Percentiles rank a stretch among this genome's conserved stretches.
These are phyloP conservation scores for Leccinum ochraceum DNA, from an alignment of 768 basidiomycete species.

Conservation along the genomic window DNA sequence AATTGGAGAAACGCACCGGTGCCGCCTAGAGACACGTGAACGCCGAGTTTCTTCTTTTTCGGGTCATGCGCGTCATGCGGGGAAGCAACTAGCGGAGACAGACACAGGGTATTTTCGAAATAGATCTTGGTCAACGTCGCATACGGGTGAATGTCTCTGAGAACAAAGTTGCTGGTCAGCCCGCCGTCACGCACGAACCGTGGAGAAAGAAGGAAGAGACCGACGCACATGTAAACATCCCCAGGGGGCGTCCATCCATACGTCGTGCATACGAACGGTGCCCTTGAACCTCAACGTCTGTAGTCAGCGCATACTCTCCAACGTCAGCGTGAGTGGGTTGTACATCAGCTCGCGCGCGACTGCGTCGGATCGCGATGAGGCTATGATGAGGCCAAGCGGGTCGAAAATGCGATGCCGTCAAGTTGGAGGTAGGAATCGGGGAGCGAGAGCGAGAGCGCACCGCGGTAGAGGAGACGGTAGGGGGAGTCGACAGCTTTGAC, in stretches of 20 bases:
- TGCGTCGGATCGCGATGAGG: slow-evolving; percentile 26
- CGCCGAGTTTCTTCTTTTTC: slow-evolving; percentile 50
- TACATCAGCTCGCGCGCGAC: slow-evolving; percentile 47
- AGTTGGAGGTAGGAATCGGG: slow-evolving; percentile 72
- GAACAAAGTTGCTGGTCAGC: background rate
- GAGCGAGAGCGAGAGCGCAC: slow-evolving; percentile 67
- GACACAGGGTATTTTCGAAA: slow-evolving; percentile 71
- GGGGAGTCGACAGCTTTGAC: background rate
- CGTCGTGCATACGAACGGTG: slow-evolving; percentile 48
- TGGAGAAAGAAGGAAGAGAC: background rate
- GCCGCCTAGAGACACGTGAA: slow-evolving; percentile 72
- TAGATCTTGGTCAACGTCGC: slow-evolving; percentile 63
- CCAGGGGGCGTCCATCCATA: slow-evolving; percentile 57
- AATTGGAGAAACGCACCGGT: slow-evolving; percentile 41
- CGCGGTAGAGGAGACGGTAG: slow-evolving; percentile 70
- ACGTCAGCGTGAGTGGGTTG: slow-evolving; percentile 67
- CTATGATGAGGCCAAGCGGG: slow-evolving; percentile 34
- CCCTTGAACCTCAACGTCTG: slow-evolving; percentile 63
- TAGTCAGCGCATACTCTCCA: slow-evolving; percentile 81
- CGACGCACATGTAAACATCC: slow-evolving; percentile 42
- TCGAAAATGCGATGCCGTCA: slow-evolving; percentile 72
- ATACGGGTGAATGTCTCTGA: slow-evolving; percentile 69
- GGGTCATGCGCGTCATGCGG: slow-evolving; percentile 22
- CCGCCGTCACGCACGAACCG: background rate
- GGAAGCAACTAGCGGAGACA: slow-evolving; percentile 37